Conservation (phyloP, 345 rosid genomes). For the Capsella bursapastoris region DNA sequence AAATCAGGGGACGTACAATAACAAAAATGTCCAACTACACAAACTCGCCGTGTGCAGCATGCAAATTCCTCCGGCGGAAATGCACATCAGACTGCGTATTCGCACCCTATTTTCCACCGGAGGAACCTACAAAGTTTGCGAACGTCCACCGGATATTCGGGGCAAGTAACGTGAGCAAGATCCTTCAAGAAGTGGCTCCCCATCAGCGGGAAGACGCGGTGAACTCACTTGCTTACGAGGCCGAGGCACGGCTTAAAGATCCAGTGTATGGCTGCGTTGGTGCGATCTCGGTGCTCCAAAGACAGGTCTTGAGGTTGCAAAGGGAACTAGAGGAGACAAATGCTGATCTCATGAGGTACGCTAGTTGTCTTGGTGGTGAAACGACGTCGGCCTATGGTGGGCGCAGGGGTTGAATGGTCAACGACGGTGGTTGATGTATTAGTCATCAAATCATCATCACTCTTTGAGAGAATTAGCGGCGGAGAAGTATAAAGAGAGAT, state of each 20-base stretch:
- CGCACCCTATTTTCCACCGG: conserved; percentile 75
- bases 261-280: conserved; percentile 78
- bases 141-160: conserved; percentile 76
- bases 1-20: background rate
- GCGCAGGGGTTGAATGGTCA: conserved; percentile 31
- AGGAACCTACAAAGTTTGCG: conserved; percentile 69
- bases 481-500: conserved; percentile 13
- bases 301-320: conserved; percentile 61
- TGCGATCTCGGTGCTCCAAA: conserved; percentile 67
- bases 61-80: conserved; percentile 68
- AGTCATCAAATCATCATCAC: conserved; percentile 14
- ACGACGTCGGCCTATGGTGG: conserved; percentile 44
- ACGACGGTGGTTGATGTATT: conserved; percentile 3
- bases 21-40: conserved; percentile 51
- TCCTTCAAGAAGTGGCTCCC: conserved; percentile 62
- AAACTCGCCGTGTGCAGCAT: conserved; percentile 75
- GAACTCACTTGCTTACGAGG: conserved; percentile 71
- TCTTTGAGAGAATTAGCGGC: conserved; percentile 25
- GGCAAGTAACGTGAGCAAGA: conserved; percentile 73
- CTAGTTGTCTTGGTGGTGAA: conserved; percentile 34
- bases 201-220: conserved; percentile 72
- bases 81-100: conserved; percentile 63
- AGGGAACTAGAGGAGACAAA: conserved; percentile 67
- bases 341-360: conserved; percentile 59
- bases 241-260: conserved; percentile 69